Conservation (phyloP, 2,329 filamentous ascomycete genomes). For the Paramyrothecium roridum region DNA sequence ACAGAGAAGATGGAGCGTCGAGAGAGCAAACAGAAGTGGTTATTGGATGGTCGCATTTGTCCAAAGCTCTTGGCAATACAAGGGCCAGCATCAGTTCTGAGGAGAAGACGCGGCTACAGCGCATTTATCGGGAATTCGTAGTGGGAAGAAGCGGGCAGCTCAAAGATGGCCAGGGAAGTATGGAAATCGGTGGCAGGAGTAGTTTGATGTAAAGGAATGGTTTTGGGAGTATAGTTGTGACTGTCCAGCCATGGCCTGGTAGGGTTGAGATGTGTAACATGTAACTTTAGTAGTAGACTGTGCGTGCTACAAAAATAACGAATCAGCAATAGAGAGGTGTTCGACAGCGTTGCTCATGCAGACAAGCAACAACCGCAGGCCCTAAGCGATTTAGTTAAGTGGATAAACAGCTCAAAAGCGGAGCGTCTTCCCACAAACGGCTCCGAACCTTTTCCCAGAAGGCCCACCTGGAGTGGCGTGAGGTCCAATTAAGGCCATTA, state of each 20-base stretch:
- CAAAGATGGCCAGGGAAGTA: slow-evolving; percentile 87
- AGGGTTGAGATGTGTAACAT: too few species aligned
- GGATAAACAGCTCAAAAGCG: too few species aligned
- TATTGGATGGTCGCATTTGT: slow-evolving; percentile 80
- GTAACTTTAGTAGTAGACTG: too few species aligned
- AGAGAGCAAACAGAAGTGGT: slow-evolving; percentile 64
- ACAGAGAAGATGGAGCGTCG: slow-evolving; percentile 22
- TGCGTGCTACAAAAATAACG: too few species aligned
- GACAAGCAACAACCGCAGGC: too few species aligned
- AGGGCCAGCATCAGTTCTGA: slow-evolving; percentile 77
- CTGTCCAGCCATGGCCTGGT: too few species aligned
- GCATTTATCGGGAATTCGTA: slow-evolving; percentile 91
- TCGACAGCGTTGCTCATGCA: too few species aligned
- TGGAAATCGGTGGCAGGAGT: slow-evolving; percentile 86
- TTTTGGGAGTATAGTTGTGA: too few species aligned
- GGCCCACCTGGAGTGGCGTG: background rate
- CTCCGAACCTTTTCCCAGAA: too few species aligned
- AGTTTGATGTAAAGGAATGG: slow-evolving; percentile 73
- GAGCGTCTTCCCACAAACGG: too few species aligned
- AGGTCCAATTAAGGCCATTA: background rate
- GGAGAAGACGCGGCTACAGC: slow-evolving; percentile 70
- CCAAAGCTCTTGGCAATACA: slow-evolving; percentile 72
- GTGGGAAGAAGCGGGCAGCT: slow-evolving; percentile 91
- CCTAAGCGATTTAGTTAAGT: too few species aligned
- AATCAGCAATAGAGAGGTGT: too few species aligned